Conservation (phyloP, 768 basidiomycete genomes). For the Agaricus subrufescens region DNA sequence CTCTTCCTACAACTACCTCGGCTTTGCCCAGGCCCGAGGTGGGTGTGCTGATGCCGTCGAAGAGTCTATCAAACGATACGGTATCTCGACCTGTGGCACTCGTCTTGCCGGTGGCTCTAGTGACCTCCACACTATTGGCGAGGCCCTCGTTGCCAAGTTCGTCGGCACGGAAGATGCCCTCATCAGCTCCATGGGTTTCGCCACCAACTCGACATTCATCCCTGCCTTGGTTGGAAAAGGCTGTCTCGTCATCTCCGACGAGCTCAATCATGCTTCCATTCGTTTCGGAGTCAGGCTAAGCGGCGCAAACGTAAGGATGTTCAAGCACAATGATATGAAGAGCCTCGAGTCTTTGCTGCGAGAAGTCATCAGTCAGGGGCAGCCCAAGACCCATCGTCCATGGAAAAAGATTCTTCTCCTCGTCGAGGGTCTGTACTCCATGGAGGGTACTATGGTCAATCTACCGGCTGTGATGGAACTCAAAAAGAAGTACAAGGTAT, state of each 20-base stretch:
- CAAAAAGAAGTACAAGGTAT: constrained; percentile 93
- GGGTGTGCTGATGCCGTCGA: constrained; percentile 95
- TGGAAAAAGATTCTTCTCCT: constrained; percentile 98
- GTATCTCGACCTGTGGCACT: constrained; percentile 70
- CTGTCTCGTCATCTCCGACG: constrained; percentile 93
- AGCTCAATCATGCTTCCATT: constrained; percentile 94
- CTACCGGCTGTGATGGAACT: constrained; percentile 79
- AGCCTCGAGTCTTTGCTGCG: constrained; percentile 74
- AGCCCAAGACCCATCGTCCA: constrained; percentile 95
- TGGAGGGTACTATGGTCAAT: constrained; percentile 96
- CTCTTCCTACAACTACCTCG: constrained; percentile 98
- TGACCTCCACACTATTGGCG: constrained; percentile 77
- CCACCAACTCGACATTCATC: constrained; percentile 90
- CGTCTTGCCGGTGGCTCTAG: constrained; percentile 83
- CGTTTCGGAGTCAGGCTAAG: constrained; percentile 87
- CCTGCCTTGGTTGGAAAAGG: constrained; percentile 90
- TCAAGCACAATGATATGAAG: constrained; percentile 95
- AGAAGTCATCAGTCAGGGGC: constrained; percentile 95
- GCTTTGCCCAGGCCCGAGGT: constrained; percentile 91
- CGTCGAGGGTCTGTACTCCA: constrained; percentile 94
- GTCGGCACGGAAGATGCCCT: constrained; percentile 87
- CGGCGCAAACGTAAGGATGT: constrained; percentile 86
- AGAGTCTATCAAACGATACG: constrained; percentile 75
- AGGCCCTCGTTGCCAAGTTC: constrained; percentile 87
- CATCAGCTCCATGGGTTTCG: constrained; percentile 94